These are phyloP conservation scores for Calocybe gangraenosa DNA, from an alignment of 768 basidiomycete genomes.

Conservation along the genomic window DNA sequence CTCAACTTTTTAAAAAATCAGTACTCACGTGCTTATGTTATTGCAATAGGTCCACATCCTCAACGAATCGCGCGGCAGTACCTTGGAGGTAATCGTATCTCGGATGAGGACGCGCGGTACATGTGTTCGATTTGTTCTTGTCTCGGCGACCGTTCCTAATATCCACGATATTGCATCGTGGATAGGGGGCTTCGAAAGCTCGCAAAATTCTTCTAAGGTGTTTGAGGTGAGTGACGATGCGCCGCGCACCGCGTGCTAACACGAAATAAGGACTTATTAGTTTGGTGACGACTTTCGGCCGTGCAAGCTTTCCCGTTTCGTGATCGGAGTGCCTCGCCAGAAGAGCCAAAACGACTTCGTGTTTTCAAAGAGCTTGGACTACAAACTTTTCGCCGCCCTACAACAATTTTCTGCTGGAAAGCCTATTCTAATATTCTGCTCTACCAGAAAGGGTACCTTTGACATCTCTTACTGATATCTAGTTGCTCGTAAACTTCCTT, in stretches of 20 bases:
- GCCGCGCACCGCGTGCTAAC: neutral
- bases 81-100: slow-evolving; percentile 90
- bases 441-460: slow-evolving; percentile 75
- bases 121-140: slow-evolving; percentile 75
- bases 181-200: slow-evolving; percentile 53
- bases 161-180: slow-evolving; percentile 86
- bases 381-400: slow-evolving; percentile 67
- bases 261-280: slow-evolving; percentile 31
- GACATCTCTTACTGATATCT: neutral
- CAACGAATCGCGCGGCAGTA: slow-evolving; percentile 86
- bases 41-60: slow-evolving; percentile 79
- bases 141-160: slow-evolving; percentile 95
- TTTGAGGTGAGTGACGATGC: slow-evolving; percentile 50
- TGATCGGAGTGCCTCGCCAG: slow-evolving; percentile 64
- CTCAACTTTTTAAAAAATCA: slow-evolving; percentile 6
- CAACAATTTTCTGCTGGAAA: slow-evolving; percentile 72
- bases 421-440: slow-evolving; percentile 84
- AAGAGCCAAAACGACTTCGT: slow-evolving; percentile 74
- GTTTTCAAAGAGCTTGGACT: slow-evolving; percentile 68
- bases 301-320: slow-evolving; percentile 69
- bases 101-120: slow-evolving; percentile 82
- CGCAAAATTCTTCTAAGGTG: slow-evolving; percentile 48
- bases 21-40: neutral
- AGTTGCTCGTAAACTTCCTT: neutral
- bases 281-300: slow-evolving; percentile 94